Evolutionary conservation across 805 yeast species (phyloP), one percentile per base, ranked within the genome.

Genomic region (Yarrowia sp.): DNA sequence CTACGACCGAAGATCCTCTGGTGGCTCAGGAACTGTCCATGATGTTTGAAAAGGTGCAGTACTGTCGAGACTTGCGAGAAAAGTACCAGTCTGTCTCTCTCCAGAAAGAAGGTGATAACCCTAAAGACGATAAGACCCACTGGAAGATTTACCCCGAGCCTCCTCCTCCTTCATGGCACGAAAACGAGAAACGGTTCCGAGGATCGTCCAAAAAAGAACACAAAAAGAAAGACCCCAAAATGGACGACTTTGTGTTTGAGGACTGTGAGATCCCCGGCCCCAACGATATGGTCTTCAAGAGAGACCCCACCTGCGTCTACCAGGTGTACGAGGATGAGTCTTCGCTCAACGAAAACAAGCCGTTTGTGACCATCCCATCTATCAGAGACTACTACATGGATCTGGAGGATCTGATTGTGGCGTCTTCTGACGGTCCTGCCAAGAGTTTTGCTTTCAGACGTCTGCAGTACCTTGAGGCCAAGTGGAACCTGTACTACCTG

Each of bases 361-460:
- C 76, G 1, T 70, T 87, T 18, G 82, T 86, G 4, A 67, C 68
- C 17, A 81, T 91, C 17, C 98, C 99, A n/a, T 81, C 90, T 1
- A 80, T 95, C 66, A 83, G 84, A 64, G 98, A 95, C 58, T 95
- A 89, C 76, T 96, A 90, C 75, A 76, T 84, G 69, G 99, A 93
- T 75, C 77, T 92, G 71, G 95, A 89, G 63, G 83, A 80, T 65
- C 83, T 95, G 69, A 82, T 85, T n/a, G 76, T 82, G 11, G 82
- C 90, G 55, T 87, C 96, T 8, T 86, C 95, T 4, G 97, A 92
- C 76, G 99, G 99, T 0, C 99, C 99, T 5, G 85, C 96, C 14
- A 95, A 95, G 76, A 89, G 97, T 14, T 95, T 95, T 81, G 97
- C 99, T 0, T 95, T 91, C 77, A 86, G 93, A 74, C 84, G 99